Percentiles rank a stretch among this genome's conserved stretches.
Evolutionary conservation across 1,284 basidiomycete genomes (phyloP).

Genomic region (Afroboletus lepidellus): DNA sequence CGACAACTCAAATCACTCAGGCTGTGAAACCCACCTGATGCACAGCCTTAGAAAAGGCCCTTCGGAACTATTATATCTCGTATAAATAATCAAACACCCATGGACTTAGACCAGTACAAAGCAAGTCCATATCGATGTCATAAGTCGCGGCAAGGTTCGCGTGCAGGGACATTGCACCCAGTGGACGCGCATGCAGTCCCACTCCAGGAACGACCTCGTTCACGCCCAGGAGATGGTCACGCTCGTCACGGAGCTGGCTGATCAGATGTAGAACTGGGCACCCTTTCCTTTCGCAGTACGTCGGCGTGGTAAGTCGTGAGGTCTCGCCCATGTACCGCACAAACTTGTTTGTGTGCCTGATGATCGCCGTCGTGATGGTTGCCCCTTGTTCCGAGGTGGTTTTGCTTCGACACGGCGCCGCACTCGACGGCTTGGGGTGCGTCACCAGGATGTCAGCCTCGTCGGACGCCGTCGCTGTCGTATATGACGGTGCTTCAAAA

Average conservation of each 20-base stretch:
- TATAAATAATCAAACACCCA: no score
- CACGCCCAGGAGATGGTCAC: no score
- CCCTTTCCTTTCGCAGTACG: conserved; percentile 10
- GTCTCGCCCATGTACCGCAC: background rate
- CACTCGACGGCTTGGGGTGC: conserved; percentile 8
- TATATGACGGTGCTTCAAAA: no score
- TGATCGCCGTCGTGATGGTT: conserved; percentile 18
- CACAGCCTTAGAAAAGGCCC: no score
- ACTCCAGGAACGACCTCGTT: conserved; percentile 6
- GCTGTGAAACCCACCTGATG: no score
- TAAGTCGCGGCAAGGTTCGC: no score
- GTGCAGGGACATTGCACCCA: no score
- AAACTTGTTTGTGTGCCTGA: conserved; percentile 14
- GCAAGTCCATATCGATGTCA: no score
- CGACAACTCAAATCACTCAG: no score
- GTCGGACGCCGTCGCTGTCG: conserved; percentile 19
- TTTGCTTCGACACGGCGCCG: conserved; percentile 7
- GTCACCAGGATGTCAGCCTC: conserved; percentile 16
- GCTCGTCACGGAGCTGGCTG: no score
- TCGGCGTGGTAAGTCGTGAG: background rate
- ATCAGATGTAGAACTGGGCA: conserved; percentile 20
- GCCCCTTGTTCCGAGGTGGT: conserved; percentile 14
- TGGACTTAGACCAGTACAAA: no score
- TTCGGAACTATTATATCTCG: no score
- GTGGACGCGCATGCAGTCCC: conserved; percentile 16